A percentile compares a stretch with the other conserved stretches of the same genome.
These are phyloP conservation scores for Leccinum boreale DNA, from an alignment of 768 basidiomycete species.

Conservation along the genomic window DNA sequence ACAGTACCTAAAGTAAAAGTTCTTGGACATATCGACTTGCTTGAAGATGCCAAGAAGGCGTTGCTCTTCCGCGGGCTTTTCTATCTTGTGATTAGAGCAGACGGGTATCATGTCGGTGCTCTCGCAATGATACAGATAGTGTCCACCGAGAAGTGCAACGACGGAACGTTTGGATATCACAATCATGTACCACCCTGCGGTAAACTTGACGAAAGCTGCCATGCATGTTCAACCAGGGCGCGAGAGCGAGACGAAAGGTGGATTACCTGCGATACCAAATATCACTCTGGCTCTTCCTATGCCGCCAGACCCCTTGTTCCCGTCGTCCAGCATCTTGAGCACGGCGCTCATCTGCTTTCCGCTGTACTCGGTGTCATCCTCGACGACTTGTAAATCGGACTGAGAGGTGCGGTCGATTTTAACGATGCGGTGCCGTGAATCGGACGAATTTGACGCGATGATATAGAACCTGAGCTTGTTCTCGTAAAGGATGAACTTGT, in stretches of 20 bases:
- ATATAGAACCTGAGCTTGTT: slow-evolving; percentile 89
- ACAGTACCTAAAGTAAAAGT: slow-evolving; percentile 92
- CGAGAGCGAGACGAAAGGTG: background rate
- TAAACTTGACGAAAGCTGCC: slow-evolving; percentile 85
- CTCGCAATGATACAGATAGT: slow-evolving; percentile 96
- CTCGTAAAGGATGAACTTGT: slow-evolving; percentile 93
- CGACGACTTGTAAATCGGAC: slow-evolving; percentile 70
- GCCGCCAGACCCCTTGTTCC: slow-evolving; percentile 86
- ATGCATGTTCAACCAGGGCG: background rate
- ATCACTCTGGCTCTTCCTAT: slow-evolving; percentile 75
- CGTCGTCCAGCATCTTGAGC: slow-evolving; percentile 94
- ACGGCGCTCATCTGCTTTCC: slow-evolving; percentile 87
- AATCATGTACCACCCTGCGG: slow-evolving; percentile 95
- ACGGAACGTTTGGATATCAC: slow-evolving; percentile 86
- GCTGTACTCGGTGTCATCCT: slow-evolving; percentile 87
- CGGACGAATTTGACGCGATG: slow-evolving; percentile 85
- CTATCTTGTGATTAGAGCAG: slow-evolving; percentile 75
- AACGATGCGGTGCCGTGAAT: slow-evolving; percentile 85
- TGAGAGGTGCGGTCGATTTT: slow-evolving; percentile 89
- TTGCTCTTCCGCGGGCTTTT: slow-evolving; percentile 86
- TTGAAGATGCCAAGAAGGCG: slow-evolving; percentile 88
- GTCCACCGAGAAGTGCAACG: slow-evolving; percentile 91
- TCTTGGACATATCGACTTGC: slow-evolving; percentile 97
- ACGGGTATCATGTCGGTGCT: slow-evolving; percentile 81
- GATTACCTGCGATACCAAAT: slow-evolving; percentile 78